Conservation (phyloP, 352 stramenopile species). For the Phytophthora pistaciae region DNA sequence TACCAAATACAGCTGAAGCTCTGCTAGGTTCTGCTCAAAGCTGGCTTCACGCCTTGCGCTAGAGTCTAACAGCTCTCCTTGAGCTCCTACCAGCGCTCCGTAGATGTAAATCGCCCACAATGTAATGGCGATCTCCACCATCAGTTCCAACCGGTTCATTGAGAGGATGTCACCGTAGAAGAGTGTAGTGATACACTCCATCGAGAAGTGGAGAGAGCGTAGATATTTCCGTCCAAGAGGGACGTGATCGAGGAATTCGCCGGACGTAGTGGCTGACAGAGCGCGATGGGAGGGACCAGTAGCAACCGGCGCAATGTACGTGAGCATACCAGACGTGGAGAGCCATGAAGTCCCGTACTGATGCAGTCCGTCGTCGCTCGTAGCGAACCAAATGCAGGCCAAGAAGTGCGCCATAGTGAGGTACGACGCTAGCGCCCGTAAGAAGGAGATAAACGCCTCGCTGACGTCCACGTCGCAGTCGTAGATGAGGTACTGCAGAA, state of each 20-base stretch:
- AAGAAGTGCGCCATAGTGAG: conserved; percentile 64
- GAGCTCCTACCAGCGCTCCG: conserved; percentile 56
- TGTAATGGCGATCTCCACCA: conserved; percentile 57
- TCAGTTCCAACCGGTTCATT: conserved; percentile 61
- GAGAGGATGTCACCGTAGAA: conserved; percentile 69
- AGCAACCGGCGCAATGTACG: conserved; percentile 5
- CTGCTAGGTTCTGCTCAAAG: conserved; percentile 64
- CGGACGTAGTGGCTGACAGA: neutral
- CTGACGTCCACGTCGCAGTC: conserved; percentile 51
- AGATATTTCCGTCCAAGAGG: conserved; percentile 54
- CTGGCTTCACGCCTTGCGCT: conserved; percentile 47
- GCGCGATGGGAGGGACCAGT: conserved; percentile 1
- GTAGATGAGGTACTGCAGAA: conserved; percentile 66
- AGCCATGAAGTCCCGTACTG: conserved; percentile 58
- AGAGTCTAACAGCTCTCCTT: conserved; percentile 55
- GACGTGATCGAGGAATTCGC: conserved; percentile 26
- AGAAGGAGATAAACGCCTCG: conserved; percentile 48
- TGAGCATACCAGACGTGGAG: conserved; percentile 56
- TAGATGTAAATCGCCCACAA: conserved; percentile 68
- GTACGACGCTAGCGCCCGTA: conserved; percentile 49
- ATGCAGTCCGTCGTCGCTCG: conserved; percentile 42
- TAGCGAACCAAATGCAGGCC: conserved; percentile 57
- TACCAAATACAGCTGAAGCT: conserved; percentile 68
- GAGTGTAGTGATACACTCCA: conserved; percentile 64
- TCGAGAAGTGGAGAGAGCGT: conserved; percentile 58